phyloP scores from a whole-genome alignment of 1,284 basidiomycete species.

The Wallemia mellicola region DNA sequence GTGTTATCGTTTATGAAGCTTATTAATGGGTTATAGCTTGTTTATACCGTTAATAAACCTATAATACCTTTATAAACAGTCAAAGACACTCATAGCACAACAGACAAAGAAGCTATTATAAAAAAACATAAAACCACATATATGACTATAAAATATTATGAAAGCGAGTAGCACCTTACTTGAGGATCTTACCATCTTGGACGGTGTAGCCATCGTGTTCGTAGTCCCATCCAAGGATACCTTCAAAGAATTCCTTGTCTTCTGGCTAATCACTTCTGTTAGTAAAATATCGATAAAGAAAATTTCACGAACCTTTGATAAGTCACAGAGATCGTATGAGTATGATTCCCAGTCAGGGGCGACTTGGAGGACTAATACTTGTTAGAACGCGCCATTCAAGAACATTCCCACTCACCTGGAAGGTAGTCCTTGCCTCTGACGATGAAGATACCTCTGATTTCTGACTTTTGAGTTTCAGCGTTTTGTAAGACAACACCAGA shows the following conservation, averaged over 20 bases:
- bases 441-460: constrained; percentile 47
- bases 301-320: constrained; percentile 1
- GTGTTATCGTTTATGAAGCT: no score
- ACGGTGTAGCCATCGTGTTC: constrained; percentile 55
- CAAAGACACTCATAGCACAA: no score
- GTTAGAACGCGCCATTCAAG: no score
- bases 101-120: neutral
- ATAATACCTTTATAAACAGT: no score
- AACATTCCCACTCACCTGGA: no score
- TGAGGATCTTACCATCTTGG: constrained; percentile 36
- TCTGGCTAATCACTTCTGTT: constrained; percentile 25
- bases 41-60: no score
- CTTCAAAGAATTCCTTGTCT: constrained; percentile 69
- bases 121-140: neutral
- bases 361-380: constrained; percentile 37
- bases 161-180: neutral
- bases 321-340: constrained; percentile 33
- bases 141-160: neutral
- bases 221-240: constrained; percentile 65
- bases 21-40: no score
- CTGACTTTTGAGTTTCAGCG: constrained; percentile 38
- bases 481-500: constrained; percentile 24
- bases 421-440: constrained; percentile 35
- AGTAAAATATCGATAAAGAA: constrained; percentile 5
- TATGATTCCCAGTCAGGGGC: constrained; percentile 90